These are phyloP conservation scores for Pseudogymnoascus sp. DNA, from an alignment of 2,329 filamentous ascomycete species.

Conservation along the genomic window DNA sequence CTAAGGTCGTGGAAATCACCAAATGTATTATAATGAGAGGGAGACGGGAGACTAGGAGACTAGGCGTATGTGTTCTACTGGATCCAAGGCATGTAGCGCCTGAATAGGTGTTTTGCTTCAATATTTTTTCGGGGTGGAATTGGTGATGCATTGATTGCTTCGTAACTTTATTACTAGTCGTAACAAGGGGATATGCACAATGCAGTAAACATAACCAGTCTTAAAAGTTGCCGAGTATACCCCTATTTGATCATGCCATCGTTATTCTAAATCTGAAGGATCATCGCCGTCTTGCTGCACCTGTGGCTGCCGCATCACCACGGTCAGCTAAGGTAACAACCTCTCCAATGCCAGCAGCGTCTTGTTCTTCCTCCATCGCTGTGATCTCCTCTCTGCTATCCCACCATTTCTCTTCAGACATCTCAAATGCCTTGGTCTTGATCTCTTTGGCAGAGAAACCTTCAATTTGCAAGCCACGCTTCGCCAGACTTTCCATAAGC, in stretches of 20 bases:
- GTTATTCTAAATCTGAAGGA: not conserved
- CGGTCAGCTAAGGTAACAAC: conserved; percentile 81
- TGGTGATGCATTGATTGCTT: not conserved
- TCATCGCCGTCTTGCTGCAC: conserved; percentile 39
- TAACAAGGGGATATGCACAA: not conserved
- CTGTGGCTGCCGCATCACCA: conserved; percentile 47
- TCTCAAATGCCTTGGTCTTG: conserved; percentile 81
- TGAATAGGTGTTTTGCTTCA: conserved; percentile 10
- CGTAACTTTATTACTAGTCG: not conserved
- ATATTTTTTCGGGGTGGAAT: not conserved
- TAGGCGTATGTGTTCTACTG: conserved; percentile 11
- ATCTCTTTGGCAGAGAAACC: conserved; percentile 80
- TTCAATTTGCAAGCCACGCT: conserved; percentile 60
- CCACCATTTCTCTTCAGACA: conserved; percentile 98
- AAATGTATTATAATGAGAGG: conserved; percentile 10
- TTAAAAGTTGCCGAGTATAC: not conserved
- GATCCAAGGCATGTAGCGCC: not conserved
- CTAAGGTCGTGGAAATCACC: conserved; percentile 31
- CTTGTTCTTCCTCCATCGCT: conserved; percentile 89
- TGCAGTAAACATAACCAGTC: not conserved
- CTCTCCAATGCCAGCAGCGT: conserved; percentile 89
- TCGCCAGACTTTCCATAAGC: conserved; percentile 67
- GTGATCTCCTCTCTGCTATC: conserved; percentile 92
- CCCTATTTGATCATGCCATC: conserved; percentile 6
- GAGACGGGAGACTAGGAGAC: conserved; percentile 10